These are phyloP conservation scores for Candida railenensis DNA, from an alignment of 805 yeast species.

Conservation along the genomic window DNA sequence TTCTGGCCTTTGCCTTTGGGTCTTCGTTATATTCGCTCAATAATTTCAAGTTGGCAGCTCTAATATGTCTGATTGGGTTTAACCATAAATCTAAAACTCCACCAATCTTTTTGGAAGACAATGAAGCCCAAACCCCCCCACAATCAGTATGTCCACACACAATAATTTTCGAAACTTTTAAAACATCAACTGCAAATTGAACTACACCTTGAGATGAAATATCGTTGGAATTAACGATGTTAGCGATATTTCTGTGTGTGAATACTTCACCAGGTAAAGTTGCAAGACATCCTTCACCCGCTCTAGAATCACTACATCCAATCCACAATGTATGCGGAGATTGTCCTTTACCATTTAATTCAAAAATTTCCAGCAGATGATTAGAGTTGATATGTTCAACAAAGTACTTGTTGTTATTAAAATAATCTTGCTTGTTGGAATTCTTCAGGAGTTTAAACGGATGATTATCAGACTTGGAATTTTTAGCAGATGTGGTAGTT, in stretches of 20 bases:
- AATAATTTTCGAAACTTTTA: constrained; percentile 76
- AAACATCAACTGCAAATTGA: constrained; percentile 83
- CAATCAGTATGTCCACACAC: constrained; percentile 96
- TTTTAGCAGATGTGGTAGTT: neutral
- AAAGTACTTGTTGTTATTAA: constrained; percentile 45
- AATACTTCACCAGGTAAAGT: constrained; percentile 91
- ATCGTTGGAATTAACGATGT: constrained; percentile 69
- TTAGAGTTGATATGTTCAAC: constrained; percentile 46
- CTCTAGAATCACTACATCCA: constrained; percentile 91
- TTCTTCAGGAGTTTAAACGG: constrained; percentile 49
- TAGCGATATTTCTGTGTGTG: constrained; percentile 86
- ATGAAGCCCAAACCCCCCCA: constrained; percentile 86
- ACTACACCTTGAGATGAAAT: constrained; percentile 72
- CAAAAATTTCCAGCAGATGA: constrained; percentile 56
- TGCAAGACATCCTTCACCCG: constrained; percentile 72
- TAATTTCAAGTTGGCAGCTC: constrained; percentile 55
- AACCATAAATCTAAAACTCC: constrained; percentile 74
- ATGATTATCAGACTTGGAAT: constrained; percentile 18
- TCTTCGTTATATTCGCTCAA: constrained; percentile 48
- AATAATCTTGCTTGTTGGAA: constrained; percentile 48
- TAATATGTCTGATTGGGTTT: constrained; percentile 62
- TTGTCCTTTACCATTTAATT: constrained; percentile 75
- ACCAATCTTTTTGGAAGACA: constrained; percentile 63
- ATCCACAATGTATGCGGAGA: constrained; percentile 92
- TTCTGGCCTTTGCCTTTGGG: constrained; percentile 53